Evolutionary conservation across 257 asterid genomes (phyloP).

Genomic region (Lycium ferocissimum): DNA sequence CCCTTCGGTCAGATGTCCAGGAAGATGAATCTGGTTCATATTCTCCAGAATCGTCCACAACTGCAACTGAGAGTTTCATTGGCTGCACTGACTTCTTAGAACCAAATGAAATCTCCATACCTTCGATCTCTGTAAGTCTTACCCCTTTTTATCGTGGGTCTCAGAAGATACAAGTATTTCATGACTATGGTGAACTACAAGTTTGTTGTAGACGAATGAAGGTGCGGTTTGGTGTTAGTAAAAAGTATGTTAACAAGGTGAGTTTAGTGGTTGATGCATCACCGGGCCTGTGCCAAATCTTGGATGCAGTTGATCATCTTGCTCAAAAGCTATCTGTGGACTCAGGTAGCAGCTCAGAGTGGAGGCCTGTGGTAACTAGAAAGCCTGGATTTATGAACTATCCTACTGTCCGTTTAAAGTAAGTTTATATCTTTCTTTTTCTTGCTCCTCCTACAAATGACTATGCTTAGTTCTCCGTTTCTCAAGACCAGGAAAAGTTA

Average conservation of each 20-base stretch:
- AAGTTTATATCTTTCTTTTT: conserved; percentile 39
- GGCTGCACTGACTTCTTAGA: conserved; percentile 56
- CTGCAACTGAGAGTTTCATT: conserved; percentile 41
- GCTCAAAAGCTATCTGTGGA: conserved; percentile 64
- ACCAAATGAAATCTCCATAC: conserved; percentile 58
- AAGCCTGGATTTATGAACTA: conserved; percentile 68
- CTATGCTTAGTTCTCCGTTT: not conserved
- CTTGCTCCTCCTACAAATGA: not conserved
- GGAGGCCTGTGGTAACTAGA: conserved; percentile 80
- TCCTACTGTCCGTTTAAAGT: conserved; percentile 87
- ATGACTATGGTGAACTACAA: conserved; percentile 58
- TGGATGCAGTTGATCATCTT: conserved; percentile 64
- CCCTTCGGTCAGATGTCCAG: conserved; percentile 55
- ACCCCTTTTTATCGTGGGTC: conserved; percentile 65
- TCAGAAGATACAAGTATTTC: conserved; percentile 61
- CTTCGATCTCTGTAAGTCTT: conserved; percentile 63
- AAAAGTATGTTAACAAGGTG: conserved; percentile 64
- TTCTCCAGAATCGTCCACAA: conserved; percentile 49
- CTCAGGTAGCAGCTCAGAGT: conserved; percentile 79
- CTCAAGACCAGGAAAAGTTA: not conserved
- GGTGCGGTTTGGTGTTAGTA: conserved; percentile 79
- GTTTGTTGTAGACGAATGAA: conserved; percentile 61
- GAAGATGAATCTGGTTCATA: conserved; percentile 59
- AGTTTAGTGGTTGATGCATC: conserved; percentile 78
- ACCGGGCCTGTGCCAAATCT: conserved; percentile 56